Base-by-base conservation (phyloP, 2,329 filamentous ascomycete genomes). In the Lachnellula willkommii region DNA sequence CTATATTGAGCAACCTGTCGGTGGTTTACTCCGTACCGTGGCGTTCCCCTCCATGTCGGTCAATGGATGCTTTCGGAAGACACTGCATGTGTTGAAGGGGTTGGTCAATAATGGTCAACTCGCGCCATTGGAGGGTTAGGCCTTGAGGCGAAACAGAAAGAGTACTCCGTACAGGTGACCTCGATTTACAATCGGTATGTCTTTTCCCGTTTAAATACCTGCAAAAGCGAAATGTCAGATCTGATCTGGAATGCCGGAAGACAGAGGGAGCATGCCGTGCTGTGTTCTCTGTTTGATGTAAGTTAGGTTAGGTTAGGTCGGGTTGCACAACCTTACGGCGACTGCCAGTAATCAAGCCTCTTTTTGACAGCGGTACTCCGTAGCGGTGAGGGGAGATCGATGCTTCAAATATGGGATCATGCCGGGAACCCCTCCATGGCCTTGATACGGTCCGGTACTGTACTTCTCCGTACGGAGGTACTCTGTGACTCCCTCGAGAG, bases 81-180 rank as follows among this genome's bases (percentile, higher is more conserved):
- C 48, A 17, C 48, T 40, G 48, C 48, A 50, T 50, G 48, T 39
- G 48, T 12, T 39, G 35, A 28, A 28, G 7, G 48, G 12, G 35
- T 12, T 50, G 47, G 35, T 37, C 8, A 15, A 40, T 17, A 40
- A 15, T 40, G 37, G 37, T 17, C 37, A 17, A 43, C 40, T 46
- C 20, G 43, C 14, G 43, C 5, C 28, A 32, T 36, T 40, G 32
- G 35, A 35, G 14, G 48, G 48, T 17, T 36, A 43, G 49, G 22
- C 17, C 49, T 37, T 42, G 39, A 45, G 49, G 49, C 22, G 22
- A 43, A 51, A 42, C 22, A 22, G 24, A 26, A 28, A 20, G 24
- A 46, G 43, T 37, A n/a, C n/a, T n/a, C n/a, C n/a, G n/a, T n/a
- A 20, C 49, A 51, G 49, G 36, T 51, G 49, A 51, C 49, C 9